Evolutionary conservation across 2,329 filamentous ascomycete genomes (phyloP).

Genomic region (Colletotrichum sp.): DNA sequence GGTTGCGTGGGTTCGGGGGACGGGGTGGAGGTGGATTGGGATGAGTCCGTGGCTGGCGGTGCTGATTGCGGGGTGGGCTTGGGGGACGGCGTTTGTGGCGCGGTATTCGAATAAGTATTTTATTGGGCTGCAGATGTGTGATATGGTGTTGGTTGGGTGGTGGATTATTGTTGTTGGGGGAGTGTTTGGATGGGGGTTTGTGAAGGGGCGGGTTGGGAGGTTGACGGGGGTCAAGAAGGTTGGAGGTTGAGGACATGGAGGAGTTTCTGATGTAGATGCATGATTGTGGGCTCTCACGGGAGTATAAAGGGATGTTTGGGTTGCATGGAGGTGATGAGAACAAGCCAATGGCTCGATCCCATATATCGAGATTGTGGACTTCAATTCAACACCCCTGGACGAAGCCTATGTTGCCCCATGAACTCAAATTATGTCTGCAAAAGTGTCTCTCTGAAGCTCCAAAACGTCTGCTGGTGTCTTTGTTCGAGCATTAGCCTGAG

Average conservation of each 20-base stretch:
- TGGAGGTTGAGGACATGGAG: background rate
- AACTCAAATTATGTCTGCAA: too few species aligned
- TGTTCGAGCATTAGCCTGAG: too few species aligned
- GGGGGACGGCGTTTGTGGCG: slow-evolving; percentile 30
- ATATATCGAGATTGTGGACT: too few species aligned
- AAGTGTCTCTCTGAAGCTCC: too few species aligned
- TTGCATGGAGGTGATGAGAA: too few species aligned
- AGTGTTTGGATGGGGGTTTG: background rate
- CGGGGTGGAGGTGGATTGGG: background rate
- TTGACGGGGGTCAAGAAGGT: background rate
- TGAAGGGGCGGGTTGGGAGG: background rate
- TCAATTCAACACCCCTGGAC: too few species aligned
- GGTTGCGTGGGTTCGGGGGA: background rate
- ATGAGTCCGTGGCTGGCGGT: background rate
- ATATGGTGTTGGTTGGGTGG: slow-evolving; percentile 33
- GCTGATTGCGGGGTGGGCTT: slow-evolving; percentile 11
- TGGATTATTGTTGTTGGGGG: slow-evolving; percentile 15
- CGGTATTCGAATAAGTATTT: slow-evolving; percentile 41
- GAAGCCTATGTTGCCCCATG: too few species aligned
- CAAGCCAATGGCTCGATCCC: too few species aligned
- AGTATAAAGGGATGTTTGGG: too few species aligned
- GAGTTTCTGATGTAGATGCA: too few species aligned
- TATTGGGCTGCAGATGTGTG: slow-evolving; percentile 42
- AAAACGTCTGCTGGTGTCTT: too few species aligned
- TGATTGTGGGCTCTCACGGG: background rate